A percentile compares a stretch with the other conserved stretches of the same genome.
These are phyloP conservation scores for Epichloe brachyelytri DNA, from an alignment of 2,329 filamentous ascomycete genomes.

Conservation along the genomic window DNA sequence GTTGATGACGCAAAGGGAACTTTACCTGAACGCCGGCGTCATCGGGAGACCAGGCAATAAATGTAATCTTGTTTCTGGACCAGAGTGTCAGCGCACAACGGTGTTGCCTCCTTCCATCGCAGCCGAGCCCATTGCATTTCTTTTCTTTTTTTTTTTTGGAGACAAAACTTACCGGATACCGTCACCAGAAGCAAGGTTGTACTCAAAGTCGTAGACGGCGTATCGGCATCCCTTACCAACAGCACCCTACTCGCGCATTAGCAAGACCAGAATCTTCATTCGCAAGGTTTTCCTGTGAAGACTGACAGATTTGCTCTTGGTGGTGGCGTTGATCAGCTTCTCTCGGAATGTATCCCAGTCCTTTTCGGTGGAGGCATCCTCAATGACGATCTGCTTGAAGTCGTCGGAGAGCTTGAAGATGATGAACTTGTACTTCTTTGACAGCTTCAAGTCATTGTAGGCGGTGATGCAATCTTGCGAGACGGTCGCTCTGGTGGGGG, in stretches of 20 bases:
- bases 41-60: conserved; percentile 72
- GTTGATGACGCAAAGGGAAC: no score
- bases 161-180: conserved; percentile 45
- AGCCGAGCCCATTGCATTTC: no score
- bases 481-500: conserved; percentile 49
- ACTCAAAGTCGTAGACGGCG: conserved; percentile 77
- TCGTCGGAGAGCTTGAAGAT: conserved; percentile 80
- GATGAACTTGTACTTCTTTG: conserved; percentile 73
- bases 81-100: conserved; percentile 9
- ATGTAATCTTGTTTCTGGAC: conserved; percentile 60
- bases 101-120: no score
- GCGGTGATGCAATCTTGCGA: conserved; percentile 55
- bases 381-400: conserved; percentile 70
- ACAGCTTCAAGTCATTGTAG: conserved; percentile 76
- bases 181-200: conserved; percentile 57
- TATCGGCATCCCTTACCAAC: conserved; percentile 62
- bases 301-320: conserved; percentile 56
- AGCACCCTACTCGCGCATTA: conserved; percentile 31
- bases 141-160: no score
- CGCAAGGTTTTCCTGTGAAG: background rate
- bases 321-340: conserved; percentile 60
- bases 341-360: conserved; percentile 65
- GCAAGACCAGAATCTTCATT: background rate
- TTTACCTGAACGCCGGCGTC: conserved; percentile 63
- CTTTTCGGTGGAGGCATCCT: conserved; percentile 52